These are phyloP conservation scores for Hyaloscypha variabilis DNA, from an alignment of 495 filamentous ascomycete genomes.

Conservation along the genomic window DNA sequence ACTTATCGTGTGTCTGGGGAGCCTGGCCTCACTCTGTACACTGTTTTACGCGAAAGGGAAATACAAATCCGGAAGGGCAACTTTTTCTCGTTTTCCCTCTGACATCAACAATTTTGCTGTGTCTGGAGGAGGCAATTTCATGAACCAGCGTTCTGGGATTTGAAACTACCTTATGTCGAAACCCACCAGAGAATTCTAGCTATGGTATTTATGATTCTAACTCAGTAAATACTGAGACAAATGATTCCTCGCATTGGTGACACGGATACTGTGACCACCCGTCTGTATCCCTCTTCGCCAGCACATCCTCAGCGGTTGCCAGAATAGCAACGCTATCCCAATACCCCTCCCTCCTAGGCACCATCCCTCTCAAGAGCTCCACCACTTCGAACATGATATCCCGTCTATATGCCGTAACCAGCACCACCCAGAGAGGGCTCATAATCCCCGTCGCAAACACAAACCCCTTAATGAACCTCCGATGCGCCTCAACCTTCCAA, in stretches of 20 bases:
- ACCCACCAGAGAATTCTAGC: too few species aligned
- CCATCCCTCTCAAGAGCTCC: neutral
- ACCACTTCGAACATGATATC: neutral
- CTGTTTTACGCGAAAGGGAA: too few species aligned
- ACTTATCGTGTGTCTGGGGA: too few species aligned
- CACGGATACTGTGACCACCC: neutral
- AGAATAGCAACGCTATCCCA: constrained; percentile 10
- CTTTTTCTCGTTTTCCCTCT: too few species aligned
- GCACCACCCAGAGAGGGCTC: neutral
- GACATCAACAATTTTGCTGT: too few species aligned
- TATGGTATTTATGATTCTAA: neutral
- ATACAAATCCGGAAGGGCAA: too few species aligned
- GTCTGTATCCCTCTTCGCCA: constrained; percentile 11
- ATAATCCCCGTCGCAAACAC: constrained; percentile 15
- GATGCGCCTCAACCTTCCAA: neutral
- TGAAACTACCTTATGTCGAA: too few species aligned
- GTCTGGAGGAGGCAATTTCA: too few species aligned
- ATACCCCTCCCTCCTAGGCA: constrained; percentile 15
- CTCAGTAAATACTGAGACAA: neutral
- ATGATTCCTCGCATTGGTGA: neutral
- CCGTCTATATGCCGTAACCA: neutral
- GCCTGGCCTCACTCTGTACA: too few species aligned
- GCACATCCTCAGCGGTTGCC: constrained; percentile 17
- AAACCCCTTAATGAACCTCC: constrained; percentile 9
- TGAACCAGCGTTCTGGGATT: too few species aligned